These are phyloP conservation scores for Zychaea mexicana DNA, from an alignment of 371 early-diverging fungal species.

Conservation along the genomic window DNA sequence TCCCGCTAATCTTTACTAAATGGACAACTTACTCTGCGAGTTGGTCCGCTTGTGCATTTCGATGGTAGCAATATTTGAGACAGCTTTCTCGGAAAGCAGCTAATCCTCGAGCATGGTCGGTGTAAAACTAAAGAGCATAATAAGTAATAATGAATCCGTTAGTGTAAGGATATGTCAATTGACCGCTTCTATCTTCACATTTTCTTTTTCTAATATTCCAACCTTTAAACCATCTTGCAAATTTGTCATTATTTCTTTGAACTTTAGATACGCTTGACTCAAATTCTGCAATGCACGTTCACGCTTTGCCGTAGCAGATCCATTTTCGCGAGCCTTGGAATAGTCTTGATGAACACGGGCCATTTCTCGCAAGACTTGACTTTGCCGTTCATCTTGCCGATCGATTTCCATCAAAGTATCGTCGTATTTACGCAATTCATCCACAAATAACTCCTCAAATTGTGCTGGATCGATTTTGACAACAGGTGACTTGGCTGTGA, in stretches of 20 bases:
- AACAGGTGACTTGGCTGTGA: constrained; percentile 60
- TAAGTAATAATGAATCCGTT: neutral
- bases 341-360: constrained; percentile 55
- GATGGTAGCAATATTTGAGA: constrained; percentile 67
- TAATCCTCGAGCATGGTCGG: constrained; percentile 65
- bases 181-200: neutral
- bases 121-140: constrained; percentile 61
- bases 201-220: neutral
- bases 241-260: constrained; percentile 65
- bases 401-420: constrained; percentile 62
- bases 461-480: constrained; percentile 80
- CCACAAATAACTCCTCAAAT: constrained; percentile 75
- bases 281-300: constrained; percentile 72
- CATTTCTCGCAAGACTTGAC: constrained; percentile 59
- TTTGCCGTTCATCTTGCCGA: constrained; percentile 59
- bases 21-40: constrained; percentile 12
- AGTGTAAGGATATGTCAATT: no score
- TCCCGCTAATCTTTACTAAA: neutral
- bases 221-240: constrained; percentile 69
- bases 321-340: constrained; percentile 57
- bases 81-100: constrained; percentile 59
- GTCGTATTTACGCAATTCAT: constrained; percentile 72
- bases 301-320: constrained; percentile 56
- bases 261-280: constrained; percentile 66
- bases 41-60: constrained; percentile 54